Base-by-base conservation (phyloP, 306 rosid species). In the Sindora glabra region DNA sequence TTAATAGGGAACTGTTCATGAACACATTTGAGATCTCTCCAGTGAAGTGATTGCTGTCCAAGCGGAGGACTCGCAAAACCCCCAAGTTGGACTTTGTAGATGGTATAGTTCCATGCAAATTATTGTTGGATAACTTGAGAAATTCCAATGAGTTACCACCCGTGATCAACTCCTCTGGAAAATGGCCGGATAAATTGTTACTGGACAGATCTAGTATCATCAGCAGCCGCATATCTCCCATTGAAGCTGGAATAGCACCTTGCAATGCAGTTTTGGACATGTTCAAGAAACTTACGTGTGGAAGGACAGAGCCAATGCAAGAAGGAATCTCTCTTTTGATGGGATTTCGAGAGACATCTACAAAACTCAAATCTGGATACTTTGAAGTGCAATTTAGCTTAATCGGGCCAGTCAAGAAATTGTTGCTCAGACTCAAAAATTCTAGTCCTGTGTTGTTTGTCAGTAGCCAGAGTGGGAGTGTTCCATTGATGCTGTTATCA, bases 261-360 rank as follows among this genome's bases (percentile, higher is more conserved):
- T 30, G 30, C 11, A 60, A 61, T n/a, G 37, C 27, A 53, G 57
- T 42, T 44, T 10, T 33, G 23, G 75, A 70, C 42, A 70, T 40
- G 50, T 70, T 70, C 46, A 70, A 13, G 23, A 18, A 1, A 13
- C 13, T 3, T 4, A 70, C 15, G 7, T 55, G 37, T 47, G 58
- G 58, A 32, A 70, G 27, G 32, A 40, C 15, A 12, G 24, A 39
- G 13, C 62, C 67, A 3, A 69, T 40, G 18, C 32, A 22, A 9
- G 8, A 17, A 3, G 74, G 74, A 25, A 70, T 19, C 38, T 23
- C 11, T 2, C 64, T 27, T 41, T 8, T 19, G 2, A 61, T 5
- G n/a, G 15, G 40, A 51, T 70, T 68, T 26, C 34, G 27, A 9
- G 75, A 61, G 39, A 62, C 15, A 24, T 53, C 48, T 12, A 70